Evolutionary conservation across 306 rosid species (phyloP).

Genomic region (Vicia sativa): DNA sequence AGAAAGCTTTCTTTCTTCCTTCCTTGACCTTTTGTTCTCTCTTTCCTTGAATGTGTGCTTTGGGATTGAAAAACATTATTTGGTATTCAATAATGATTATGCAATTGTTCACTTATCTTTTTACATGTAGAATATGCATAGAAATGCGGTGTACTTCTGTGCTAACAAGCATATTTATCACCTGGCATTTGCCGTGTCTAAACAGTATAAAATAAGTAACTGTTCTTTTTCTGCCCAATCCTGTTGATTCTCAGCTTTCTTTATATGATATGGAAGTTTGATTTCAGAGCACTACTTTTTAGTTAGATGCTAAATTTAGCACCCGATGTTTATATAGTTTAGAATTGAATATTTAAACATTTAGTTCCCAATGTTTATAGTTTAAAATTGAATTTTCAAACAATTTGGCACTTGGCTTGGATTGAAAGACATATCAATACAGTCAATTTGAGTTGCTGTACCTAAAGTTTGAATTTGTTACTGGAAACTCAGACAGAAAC

Average conservation of each 20-base stretch:
- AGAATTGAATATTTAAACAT: constrained; percentile 12
- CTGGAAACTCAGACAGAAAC: constrained; percentile 5
- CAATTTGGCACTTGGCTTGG: neutral
- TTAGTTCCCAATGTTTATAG: constrained; percentile 13
- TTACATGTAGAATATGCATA: neutral
- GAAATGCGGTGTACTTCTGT: constrained; percentile 18
- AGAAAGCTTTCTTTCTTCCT: constrained; percentile 20
- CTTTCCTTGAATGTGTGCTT: neutral
- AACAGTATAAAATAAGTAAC: constrained; percentile 23
- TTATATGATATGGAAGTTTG: constrained; percentile 15
- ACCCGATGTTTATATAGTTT: neutral
- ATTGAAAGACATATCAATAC: constrained; percentile 5
- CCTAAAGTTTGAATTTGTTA: constrained; percentile 11
- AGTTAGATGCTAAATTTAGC: constrained; percentile 26
- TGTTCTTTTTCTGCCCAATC: neutral
- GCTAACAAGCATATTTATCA: constrained; percentile 15
- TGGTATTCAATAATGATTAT: neutral
- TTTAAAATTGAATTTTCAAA: constrained; percentile 14
- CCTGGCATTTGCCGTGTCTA: constrained; percentile 16
- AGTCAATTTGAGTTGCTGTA: constrained; percentile 15
- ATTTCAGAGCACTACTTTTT: constrained; percentile 25
- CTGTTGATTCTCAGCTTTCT: constrained; percentile 24
- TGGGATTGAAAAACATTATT: constrained; percentile 20
- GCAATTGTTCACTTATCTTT: constrained; percentile 16
- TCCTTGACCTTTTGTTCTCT: constrained; percentile 1